These are phyloP conservation scores for Beverwykella pulmonaria DNA, from an alignment of 495 filamentous ascomycete species.

Conservation along the genomic window DNA sequence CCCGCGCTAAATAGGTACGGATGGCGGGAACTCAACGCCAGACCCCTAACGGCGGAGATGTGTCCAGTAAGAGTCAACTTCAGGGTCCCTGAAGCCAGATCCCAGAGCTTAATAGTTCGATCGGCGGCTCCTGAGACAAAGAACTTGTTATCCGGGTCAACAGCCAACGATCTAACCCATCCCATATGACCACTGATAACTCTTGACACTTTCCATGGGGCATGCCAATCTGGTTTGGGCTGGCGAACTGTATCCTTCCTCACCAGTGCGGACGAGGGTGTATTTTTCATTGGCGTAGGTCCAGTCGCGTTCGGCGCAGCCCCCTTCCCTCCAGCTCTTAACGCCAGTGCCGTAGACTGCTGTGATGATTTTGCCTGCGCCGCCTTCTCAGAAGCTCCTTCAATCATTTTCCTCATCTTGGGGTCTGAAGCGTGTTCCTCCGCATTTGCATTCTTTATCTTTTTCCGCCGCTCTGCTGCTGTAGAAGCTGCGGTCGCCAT, in stretches of 20 bases:
- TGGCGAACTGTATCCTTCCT: slow-evolving; percentile 71
- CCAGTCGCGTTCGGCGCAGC: slow-evolving; percentile 52
- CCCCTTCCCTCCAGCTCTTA: slow-evolving; percentile 47
- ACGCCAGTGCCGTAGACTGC: slow-evolving; percentile 63
- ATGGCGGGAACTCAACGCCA: slow-evolving; percentile 91
- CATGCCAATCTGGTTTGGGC: slow-evolving; percentile 86
- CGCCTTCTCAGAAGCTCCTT: slow-evolving; percentile 59
- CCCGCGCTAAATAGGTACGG: slow-evolving; percentile 98
- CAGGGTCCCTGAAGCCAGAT: slow-evolving; percentile 81
- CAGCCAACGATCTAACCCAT: slow-evolving; percentile 86
- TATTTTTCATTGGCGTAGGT: slow-evolving; percentile 52
- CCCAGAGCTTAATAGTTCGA: slow-evolving; percentile 98
- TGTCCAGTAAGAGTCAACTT: slow-evolving; percentile 92
- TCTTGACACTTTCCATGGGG: slow-evolving; percentile 97
- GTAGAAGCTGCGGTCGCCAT: slow-evolving; percentile 66
- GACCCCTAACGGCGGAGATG: slow-evolving; percentile 91
- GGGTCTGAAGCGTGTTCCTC: slow-evolving; percentile 58
- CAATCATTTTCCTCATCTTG: slow-evolving; percentile 69
- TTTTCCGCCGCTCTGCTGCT: slow-evolving; percentile 63
- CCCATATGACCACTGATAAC: slow-evolving; percentile 96
- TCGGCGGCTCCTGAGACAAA: slow-evolving; percentile 96
- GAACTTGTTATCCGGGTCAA: slow-evolving; percentile 97
- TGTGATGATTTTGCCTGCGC: slow-evolving; percentile 44
- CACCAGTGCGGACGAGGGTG: slow-evolving; percentile 63
- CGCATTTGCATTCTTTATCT: slow-evolving; percentile 47